Evolutionary conservation across 495 filamentous ascomycete genomes (phyloP), one percentile per base, ranked within the genome.

Genomic region (Staphylotrichum longicolle): DNA sequence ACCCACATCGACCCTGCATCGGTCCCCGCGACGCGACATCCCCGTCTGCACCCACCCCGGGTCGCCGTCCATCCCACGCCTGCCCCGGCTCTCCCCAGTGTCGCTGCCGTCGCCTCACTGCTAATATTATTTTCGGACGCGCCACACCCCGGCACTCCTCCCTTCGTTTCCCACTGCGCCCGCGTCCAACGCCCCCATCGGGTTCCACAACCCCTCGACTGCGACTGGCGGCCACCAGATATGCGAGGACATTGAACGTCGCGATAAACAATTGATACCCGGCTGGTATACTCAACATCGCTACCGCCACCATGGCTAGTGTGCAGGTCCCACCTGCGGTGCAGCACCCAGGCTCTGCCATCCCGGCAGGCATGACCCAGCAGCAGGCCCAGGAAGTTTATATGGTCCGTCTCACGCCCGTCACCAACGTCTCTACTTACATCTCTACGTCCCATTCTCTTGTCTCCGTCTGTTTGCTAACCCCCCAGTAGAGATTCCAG

Each of bases 261-360:
- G 54, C 40, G 40, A 49, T 52, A 37, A 58, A 60, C 58, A 70
- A 63, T 65, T 66, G 54, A 70, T n/a, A 46, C 58, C 49, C 57
- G 51, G 55, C 53, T 60, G 66, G 44, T 57, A 49, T 62, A 49
- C 51, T 61, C 46, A 54, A 68, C 59, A 63, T 65, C 57, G 35
- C 62, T 41, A 52, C 64, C 65, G 60, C 66, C 75, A 82, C 55
- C 60, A 95, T 95, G 90, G 85, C 91, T 70, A 91, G 89, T 42
- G 83, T 90, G 66, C 89, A 93, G 76, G 77, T 84, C 62, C 78
- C 86, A 54, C 83, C 88, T 48, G 82, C 81, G 58, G 77, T 86
- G 70, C 85, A 87, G 72, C 79, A 84, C 68, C 74, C 75, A 37
- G 86, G 83, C 65, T 78, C 80, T 61, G 70, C 74, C 49, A 69